A percentile compares a stretch with the other conserved stretches of the same genome.
phyloP scores from a whole-genome alignment of 495 filamentous ascomycete genomes.

The Acidomyces sp. region DNA sequence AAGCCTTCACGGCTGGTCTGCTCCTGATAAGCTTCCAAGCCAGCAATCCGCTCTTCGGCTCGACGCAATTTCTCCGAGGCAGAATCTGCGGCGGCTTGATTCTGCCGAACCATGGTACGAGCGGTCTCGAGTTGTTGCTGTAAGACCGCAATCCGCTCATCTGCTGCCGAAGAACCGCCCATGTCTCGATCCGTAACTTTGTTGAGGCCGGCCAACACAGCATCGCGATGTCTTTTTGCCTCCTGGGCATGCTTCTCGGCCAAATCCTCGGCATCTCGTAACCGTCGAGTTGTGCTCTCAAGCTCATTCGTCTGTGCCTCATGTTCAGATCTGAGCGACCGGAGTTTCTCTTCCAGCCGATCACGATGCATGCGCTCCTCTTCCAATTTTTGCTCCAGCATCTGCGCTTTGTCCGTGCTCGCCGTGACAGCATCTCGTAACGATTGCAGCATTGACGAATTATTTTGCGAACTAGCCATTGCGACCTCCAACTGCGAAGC shows the following conservation, averaged over 20 bases:
- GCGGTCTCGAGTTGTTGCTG: constrained; percentile 69
- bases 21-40: constrained; percentile 91
- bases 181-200: constrained; percentile 45
- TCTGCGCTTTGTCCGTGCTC: constrained; percentile 55
- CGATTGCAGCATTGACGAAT: constrained; percentile 55
- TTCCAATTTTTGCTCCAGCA: constrained; percentile 70
- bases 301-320: constrained; percentile 74
- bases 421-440: constrained; percentile 69
- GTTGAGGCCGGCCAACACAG: constrained; percentile 70
- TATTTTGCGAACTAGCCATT: constrained; percentile 51
- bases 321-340: constrained; percentile 69
- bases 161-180: constrained; percentile 40
- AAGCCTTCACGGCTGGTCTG: constrained; percentile 88
- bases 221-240: constrained; percentile 71
- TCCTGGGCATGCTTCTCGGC: constrained; percentile 80
- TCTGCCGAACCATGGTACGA: constrained; percentile 66
- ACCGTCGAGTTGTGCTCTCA: constrained; percentile 54
- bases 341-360: constrained; percentile 62
- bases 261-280: constrained; percentile 80
- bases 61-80: constrained; percentile 79
- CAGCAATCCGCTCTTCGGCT: constrained; percentile 91
- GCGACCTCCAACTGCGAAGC: constrained; percentile 55
- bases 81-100: constrained; percentile 77
- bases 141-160: constrained; percentile 64
- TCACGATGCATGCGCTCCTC: constrained; percentile 71